These are phyloP conservation scores for Brassica incana DNA, from an alignment of 345 rosid genomes.

Conservation along the genomic window DNA sequence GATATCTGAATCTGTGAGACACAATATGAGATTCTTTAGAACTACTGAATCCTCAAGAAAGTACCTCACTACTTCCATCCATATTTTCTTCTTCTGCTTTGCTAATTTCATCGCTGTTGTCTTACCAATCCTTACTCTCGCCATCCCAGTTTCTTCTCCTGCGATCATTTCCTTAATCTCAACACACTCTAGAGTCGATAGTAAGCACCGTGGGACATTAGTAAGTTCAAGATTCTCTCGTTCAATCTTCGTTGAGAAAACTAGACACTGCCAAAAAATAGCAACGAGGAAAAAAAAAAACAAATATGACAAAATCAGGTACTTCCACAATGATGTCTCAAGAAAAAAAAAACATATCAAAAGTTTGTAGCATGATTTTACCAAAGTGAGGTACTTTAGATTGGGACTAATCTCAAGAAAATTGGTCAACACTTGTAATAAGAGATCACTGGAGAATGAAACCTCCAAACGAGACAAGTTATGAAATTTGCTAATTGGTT, in stretches of 20 bases:
- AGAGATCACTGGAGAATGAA: background rate
- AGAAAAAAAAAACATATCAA: background rate
- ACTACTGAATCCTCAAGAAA: background rate
- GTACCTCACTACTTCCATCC: slow-evolving; percentile 9
- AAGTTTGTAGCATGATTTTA: background rate
- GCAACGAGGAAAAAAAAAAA: background rate
- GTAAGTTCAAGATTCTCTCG: background rate
- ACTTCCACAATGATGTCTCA: background rate
- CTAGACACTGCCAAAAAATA: background rate
- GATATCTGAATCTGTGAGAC: slow-evolving; percentile 6
- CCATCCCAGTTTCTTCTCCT: background rate
- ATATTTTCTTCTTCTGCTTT: slow-evolving; percentile 1
- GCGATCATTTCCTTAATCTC: background rate
- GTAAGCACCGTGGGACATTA: slow-evolving; percentile 6
- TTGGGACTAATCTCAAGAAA: slow-evolving; percentile 8
- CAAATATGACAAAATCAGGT: background rate
- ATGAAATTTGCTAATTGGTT: background rate
- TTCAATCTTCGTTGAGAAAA: background rate
- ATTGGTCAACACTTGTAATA: background rate
- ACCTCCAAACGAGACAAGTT: slow-evolving; percentile 4
- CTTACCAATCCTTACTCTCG: background rate
- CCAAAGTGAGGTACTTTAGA: slow-evolving; percentile 9
- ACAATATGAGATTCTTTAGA: background rate
- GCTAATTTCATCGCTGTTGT: background rate
- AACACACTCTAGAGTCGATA: slow-evolving; percentile 5